Base-by-base conservation (phyloP, 305 asterid species). In the Fraxinus xanthoxyloides region DNA sequence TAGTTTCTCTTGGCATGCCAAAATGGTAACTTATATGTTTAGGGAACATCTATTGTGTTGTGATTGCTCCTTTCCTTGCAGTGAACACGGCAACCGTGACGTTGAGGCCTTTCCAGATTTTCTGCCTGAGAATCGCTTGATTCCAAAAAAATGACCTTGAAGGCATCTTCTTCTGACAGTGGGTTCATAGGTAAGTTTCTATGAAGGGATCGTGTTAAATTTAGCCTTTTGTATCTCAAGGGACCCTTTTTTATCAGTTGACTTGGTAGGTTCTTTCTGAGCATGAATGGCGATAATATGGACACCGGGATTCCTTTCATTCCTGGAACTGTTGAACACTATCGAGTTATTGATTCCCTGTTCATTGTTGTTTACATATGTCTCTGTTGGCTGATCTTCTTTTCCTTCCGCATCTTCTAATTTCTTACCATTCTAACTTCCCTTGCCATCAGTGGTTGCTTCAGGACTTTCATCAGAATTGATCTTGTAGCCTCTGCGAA, bases 341-440 rank as follows among this genome's bases (percentile, higher is more conserved):
- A 96, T 91, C 26, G 99, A 90, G 89, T 94, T 94, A 79, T 93
- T 96, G 76, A 92, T 86, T 43, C 91, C 95, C 76, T 96, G 99
- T 40, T 91, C 77, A 40, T 96, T 96, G 91, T 91, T 91, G 88
- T 94, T 96, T 63, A 91, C 85, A 31, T 86, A 90, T 36, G 88
- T 86, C 84, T 91, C 93, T 48, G 85, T 72, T 8, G 86, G 82
- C 76, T 90, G 86, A 81, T 91, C 91, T 75, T 8, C 91, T 75
- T 8, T 36, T 7, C 72, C 34, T 43, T 80, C 84, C 48, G 82
- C 79, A 7, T 89, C 87, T 31, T 82, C 77, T 13, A 80, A 31
- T 48, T 77, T 79, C 54, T 79, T 85, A 75, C 75, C 81, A 70
- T 82, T 78, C 63, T 82, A 83, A 43, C 59, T 84, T 75, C 78